phyloP scores from a whole-genome alignment of 225 moss, liverwort and hornwort species.

The Pseudisothecium myosuroides region DNA sequence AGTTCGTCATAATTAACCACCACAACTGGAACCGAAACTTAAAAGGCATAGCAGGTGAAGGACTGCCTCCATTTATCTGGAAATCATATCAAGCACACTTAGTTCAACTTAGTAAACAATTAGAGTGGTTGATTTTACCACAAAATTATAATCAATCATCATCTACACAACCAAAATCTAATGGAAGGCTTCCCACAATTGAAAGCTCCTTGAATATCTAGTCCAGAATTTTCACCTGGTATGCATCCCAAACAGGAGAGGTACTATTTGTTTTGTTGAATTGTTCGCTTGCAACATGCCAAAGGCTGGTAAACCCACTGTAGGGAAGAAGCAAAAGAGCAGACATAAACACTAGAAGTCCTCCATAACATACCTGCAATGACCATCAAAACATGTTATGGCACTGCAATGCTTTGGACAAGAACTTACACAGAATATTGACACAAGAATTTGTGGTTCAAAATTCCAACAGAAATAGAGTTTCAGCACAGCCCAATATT shows the following conservation, averaged over 20 bases:
- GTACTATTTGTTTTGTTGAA: slow-evolving; percentile 38
- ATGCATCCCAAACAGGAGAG: slow-evolving; percentile 62
- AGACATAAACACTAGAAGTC: slow-evolving; percentile 52
- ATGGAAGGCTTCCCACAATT: background rate
- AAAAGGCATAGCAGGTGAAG: slow-evolving; percentile 56
- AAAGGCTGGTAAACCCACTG: slow-evolving; percentile 50
- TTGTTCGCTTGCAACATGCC: slow-evolving; percentile 74
- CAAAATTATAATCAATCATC: background rate
- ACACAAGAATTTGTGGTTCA: background rate
- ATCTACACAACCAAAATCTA: background rate
- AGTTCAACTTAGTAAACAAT: background rate
- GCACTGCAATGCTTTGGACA: background rate
- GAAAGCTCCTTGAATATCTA: background rate
- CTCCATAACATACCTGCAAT: slow-evolving; percentile 49
- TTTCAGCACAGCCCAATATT: background rate
- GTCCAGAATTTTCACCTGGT: slow-evolving; percentile 23
- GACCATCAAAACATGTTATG: background rate
- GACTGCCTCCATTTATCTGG: slow-evolving; percentile 41
- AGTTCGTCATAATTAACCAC: slow-evolving; percentile 50
- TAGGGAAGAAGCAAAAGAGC: slow-evolving; percentile 50
- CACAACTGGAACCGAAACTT: slow-evolving; percentile 52
- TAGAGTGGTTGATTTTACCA: background rate
- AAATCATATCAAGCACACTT: background rate
- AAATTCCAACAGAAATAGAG: background rate
- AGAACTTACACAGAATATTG: background rate